These are phyloP conservation scores for Crithidia mellificae DNA, from an alignment of 208 protist species.

Conservation along the genomic window DNA sequence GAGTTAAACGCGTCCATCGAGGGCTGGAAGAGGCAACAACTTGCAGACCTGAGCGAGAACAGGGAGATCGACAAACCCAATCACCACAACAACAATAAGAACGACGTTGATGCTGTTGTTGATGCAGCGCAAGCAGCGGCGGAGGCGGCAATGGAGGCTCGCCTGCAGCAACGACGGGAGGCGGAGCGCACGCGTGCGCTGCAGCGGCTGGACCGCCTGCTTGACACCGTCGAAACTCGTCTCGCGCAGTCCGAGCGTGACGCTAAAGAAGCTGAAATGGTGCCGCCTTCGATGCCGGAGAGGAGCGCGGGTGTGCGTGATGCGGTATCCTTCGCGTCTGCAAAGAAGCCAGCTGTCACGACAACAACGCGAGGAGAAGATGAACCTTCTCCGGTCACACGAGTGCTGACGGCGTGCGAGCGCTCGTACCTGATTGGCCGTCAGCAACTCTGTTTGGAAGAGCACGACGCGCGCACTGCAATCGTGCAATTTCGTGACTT, in stretches of 20 bases:
- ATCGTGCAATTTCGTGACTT: constrained; percentile 5
- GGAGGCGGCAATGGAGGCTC: constrained; percentile 38
- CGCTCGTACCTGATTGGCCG: constrained; percentile 24
- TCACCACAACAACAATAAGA: too few species aligned
- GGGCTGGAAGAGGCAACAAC: constrained; percentile 38
- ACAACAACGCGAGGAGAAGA: too few species aligned
- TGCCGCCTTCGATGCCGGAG: too few species aligned
- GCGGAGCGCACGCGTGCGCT: constrained; percentile 58
- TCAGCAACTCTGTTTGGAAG: constrained; percentile 27
- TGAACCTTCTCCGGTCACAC: background rate
- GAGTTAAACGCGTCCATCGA: constrained; percentile 17
- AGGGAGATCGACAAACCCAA: too few species aligned
- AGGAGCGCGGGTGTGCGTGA: too few species aligned
- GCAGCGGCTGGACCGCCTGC: constrained; percentile 47
- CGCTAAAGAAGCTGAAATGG: too few species aligned
- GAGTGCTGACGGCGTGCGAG: constrained; percentile 17
- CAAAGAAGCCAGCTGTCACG: too few species aligned
- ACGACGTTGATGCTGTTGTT: background rate
- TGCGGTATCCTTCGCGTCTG: too few species aligned
- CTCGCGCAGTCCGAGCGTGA: constrained; percentile 12
- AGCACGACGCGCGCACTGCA: constrained; percentile 17
- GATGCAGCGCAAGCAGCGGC: constrained; percentile 21
- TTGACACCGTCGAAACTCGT: constrained; percentile 37
- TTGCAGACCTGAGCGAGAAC: constrained; percentile 27
- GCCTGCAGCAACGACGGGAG: constrained; percentile 34